phyloP scores from a whole-genome alignment of 371 early-diverging fungal genomes.

The Amoeboaphelidium occidentale region DNA sequence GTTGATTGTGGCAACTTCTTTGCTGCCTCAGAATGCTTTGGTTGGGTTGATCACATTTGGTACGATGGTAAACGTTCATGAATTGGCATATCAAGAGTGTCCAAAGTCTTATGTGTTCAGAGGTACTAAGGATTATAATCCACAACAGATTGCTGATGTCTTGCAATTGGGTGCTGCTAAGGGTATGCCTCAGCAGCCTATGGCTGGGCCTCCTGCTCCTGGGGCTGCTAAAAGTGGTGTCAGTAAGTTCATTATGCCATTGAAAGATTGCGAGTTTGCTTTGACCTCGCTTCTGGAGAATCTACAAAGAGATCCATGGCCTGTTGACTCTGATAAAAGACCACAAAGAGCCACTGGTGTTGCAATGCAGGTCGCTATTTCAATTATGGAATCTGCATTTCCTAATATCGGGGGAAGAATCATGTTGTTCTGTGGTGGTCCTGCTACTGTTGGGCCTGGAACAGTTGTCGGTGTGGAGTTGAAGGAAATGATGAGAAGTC shows the following conservation, averaged over 20 bases:
- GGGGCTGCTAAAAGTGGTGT: not conserved
- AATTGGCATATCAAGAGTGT: slow-evolving; percentile 77
- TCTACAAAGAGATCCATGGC: slow-evolving; percentile 97
- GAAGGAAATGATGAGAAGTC: slow-evolving; percentile 85
- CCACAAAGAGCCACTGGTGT: slow-evolving; percentile 94
- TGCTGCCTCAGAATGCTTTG: slow-evolving; percentile 77
- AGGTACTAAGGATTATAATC: slow-evolving; percentile 84
- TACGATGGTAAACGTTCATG: slow-evolving; percentile 94
- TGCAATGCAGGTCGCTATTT: slow-evolving; percentile 86
- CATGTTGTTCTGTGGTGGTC: slow-evolving; percentile 93
- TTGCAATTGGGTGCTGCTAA: slow-evolving; percentile 34
- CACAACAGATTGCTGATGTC: slow-evolving; percentile 88
- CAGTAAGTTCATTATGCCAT: slow-evolving; percentile 56
- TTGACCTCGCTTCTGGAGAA: slow-evolving; percentile 81
- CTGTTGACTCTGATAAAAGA: slow-evolving; percentile 77
- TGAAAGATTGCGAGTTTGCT: slow-evolving; percentile 81
- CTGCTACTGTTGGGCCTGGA: slow-evolving; percentile 96
- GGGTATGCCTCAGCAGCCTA: not conserved
- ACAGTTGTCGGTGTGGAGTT: slow-evolving; percentile 78
- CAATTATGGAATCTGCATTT: slow-evolving; percentile 75
- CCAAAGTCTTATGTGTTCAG: slow-evolving; percentile 95
- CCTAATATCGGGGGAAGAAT: slow-evolving; percentile 84
- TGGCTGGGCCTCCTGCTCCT: not conserved
- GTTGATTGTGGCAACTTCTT: slow-evolving; percentile 60
- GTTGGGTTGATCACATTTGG: slow-evolving; percentile 96